Base-by-base conservation (phyloP, 2,329 filamentous ascomycete genomes). In the Xylaria polymorpha region DNA sequence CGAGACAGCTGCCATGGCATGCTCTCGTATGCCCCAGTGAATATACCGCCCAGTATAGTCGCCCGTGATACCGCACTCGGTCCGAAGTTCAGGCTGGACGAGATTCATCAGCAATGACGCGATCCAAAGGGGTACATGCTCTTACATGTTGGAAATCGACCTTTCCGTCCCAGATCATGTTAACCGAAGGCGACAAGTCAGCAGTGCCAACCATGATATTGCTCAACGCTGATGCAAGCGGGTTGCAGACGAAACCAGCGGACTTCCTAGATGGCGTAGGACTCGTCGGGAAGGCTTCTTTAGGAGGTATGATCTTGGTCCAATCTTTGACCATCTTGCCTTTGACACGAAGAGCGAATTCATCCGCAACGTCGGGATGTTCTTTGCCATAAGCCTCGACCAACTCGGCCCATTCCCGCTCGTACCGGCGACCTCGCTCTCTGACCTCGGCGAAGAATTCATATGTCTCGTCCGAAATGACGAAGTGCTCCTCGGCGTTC, bases 401-500 rank as follows among this genome's bases (percentile, higher is more conserved):
- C 2, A 85, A 78, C 7, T 79, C 72, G 3, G 84, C 78, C 87
- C 87, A 90, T 9, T 83, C 79, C 20, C 79, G 71, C 41, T 85
- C 85, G 12, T 83, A 76, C 8, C 79, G 72, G 61, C 86, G 73
- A 3, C 88, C 87, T 9, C 83, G 79, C 0, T 76, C 68, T 2
- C 82, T 80, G 0, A 85, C 76, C 4, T 86, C 84, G 12, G 77
- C 75, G 75, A 89, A 90, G 77, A 88, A 90, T 0, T 80, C 75
- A 6, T 83, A 81, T 0, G 86, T 83, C 1, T 81, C 77, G 1
- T 68, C 4, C 4, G 79, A 76, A 43, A 88, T 77, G 29, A 81
- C 77, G 66, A 86, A 86, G 63, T 80, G 78, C 69, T 59, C 62
- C 12, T 64, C 82, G 0, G 85, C 81, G 68, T 88, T 80, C 72